Evolutionary conservation across 352 stramenopile species (phyloP).

Genomic region (Pythium periplocum): DNA sequence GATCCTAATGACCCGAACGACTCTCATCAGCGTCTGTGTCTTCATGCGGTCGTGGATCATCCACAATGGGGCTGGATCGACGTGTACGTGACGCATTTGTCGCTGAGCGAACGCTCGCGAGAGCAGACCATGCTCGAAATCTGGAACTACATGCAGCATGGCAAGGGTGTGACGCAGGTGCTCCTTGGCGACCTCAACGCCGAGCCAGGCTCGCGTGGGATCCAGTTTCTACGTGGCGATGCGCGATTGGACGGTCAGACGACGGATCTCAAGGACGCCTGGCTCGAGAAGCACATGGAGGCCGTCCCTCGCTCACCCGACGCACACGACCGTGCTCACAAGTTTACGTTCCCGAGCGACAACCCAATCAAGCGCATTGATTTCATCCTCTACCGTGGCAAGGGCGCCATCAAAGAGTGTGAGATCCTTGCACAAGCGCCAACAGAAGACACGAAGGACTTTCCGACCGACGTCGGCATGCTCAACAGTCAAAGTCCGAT

Average conservation of each 20-base stretch:
- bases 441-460: slow-evolving; percentile 51
- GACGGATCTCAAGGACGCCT: slow-evolving; percentile 78
- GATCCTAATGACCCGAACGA: slow-evolving; percentile 83
- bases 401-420: slow-evolving; percentile 57
- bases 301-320: slow-evolving; percentile 48
- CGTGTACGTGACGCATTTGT: slow-evolving; percentile 86
- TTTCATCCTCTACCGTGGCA: slow-evolving; percentile 69
- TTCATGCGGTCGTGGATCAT: slow-evolving; percentile 70
- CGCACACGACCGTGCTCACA: slow-evolving; percentile 29
- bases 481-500: slow-evolving; percentile 66
- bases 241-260: slow-evolving; percentile 35
- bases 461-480: slow-evolving; percentile 69
- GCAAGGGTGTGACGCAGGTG: slow-evolving; percentile 60
- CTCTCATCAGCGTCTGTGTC: slow-evolving; percentile 75
- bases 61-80: slow-evolving; percentile 65
- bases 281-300: slow-evolving; percentile 59
- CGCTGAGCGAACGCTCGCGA: slow-evolving; percentile 64
- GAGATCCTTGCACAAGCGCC: slow-evolving; percentile 73
- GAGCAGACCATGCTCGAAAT: slow-evolving; percentile 80
- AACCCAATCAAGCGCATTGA: slow-evolving; percentile 85
- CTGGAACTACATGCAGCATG: slow-evolving; percentile 71
- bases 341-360: slow-evolving; percentile 86
- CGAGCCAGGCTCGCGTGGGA: slow-evolving; percentile 74
- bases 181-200: slow-evolving; percentile 84
- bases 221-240: slow-evolving; percentile 74